Conservation (phyloP, 139 green algal species). For the Micromonas pusilla region DNA sequence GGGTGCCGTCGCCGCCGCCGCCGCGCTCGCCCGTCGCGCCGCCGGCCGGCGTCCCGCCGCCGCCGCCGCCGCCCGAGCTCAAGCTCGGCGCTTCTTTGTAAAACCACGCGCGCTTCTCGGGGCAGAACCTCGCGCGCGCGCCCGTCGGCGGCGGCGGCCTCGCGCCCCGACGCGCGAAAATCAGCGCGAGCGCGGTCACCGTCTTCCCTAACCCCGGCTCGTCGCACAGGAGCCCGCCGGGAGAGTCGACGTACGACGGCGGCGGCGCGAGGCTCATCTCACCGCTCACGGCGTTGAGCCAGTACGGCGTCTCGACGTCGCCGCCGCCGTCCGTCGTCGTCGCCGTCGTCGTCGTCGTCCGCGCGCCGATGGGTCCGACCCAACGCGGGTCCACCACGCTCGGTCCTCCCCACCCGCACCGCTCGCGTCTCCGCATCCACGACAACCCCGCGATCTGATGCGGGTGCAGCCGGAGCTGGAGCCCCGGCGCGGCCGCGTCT, state of each 20-base stretch:
- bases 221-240: slow-evolving; percentile 83
- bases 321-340: no score
- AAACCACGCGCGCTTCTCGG: slow-evolving; percentile 5
- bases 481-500: slow-evolving; percentile 43
- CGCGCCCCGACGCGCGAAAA: slow-evolving; percentile 3
- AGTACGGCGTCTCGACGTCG: slow-evolving; percentile 27
- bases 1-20: not conserved
- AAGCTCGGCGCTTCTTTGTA: slow-evolving; percentile 4
- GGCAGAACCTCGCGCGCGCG: not conserved
- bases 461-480: slow-evolving; percentile 53
- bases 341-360: no score
- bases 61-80: slow-evolving; percentile 23
- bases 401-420: not conserved
- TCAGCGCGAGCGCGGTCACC: slow-evolving; percentile 29
- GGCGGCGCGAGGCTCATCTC: slow-evolving; percentile 36
- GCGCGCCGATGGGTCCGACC: slow-evolving; percentile 18
- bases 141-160: slow-evolving; percentile 8
- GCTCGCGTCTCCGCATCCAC: slow-evolving; percentile 63
- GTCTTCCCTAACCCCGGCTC: slow-evolving; percentile 92
- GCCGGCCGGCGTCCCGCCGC: not conserved
- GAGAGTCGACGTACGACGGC: slow-evolving; percentile 38
- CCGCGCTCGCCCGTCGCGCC: slow-evolving; percentile 13
- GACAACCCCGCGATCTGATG: slow-evolving; percentile 56
- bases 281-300: slow-evolving; percentile 16
- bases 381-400: slow-evolving; percentile 18